These are phyloP conservation scores for Lachancea meyersii DNA, from an alignment of 805 yeast genomes.

Conservation along the genomic window DNA sequence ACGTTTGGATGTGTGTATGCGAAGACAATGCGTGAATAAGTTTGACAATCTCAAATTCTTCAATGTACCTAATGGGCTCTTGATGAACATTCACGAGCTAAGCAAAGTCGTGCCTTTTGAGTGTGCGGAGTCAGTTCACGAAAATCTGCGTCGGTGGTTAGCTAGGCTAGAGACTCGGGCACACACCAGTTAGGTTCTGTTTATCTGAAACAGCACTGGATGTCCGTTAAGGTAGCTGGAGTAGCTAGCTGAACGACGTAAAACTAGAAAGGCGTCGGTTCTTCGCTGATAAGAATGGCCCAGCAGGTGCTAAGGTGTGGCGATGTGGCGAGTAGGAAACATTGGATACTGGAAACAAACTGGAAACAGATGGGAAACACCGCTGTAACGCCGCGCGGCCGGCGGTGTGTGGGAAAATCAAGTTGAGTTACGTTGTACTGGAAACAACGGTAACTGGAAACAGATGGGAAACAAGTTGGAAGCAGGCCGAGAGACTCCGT, in stretches of 20 bases:
- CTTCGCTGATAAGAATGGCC: conserved; percentile 2
- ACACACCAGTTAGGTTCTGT: background rate
- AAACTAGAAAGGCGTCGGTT: background rate
- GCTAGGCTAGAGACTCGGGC: background rate
- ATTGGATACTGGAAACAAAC: conserved; percentile 1
- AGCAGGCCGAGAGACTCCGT: background rate
- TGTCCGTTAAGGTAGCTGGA: background rate
- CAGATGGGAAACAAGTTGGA: conserved; percentile 7
- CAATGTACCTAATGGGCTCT: background rate
- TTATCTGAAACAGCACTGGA: background rate
- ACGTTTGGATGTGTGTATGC: background rate
- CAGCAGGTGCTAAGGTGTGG: background rate
- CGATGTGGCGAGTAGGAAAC: background rate
- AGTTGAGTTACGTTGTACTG: background rate
- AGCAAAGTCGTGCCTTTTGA: background rate
- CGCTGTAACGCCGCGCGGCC: background rate
- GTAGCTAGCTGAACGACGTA: background rate
- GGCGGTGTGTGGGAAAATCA: background rate
- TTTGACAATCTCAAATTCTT: background rate
- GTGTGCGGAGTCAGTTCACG: conserved; percentile 5
- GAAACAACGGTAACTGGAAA: conserved; percentile 4
- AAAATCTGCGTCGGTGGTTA: conserved; percentile 1
- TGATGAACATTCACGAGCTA: background rate
- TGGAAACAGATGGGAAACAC: conserved; percentile 3
- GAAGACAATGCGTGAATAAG: background rate